A percentile compares a stretch with the other conserved stretches of the same genome.
phyloP scores from a whole-genome alignment of 2,329 filamentous ascomycete species.

The Juglanconis juglandina region DNA sequence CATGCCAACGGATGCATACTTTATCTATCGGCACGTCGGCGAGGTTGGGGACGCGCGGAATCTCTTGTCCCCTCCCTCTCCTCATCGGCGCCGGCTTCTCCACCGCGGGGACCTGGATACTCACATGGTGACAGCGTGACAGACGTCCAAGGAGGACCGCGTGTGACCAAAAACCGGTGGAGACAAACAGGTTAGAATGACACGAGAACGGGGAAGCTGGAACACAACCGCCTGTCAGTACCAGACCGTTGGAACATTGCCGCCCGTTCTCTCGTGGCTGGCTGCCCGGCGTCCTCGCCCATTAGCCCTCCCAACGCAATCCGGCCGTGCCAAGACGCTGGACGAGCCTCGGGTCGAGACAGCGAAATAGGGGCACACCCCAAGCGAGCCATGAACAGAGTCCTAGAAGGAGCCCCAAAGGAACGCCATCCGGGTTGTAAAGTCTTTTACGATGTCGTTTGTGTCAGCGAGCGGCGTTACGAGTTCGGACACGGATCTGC shows the following conservation, averaged over 20 bases:
- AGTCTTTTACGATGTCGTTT: neutral
- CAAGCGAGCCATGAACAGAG: neutral
- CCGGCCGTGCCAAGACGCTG: neutral
- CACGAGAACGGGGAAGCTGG: neutral
- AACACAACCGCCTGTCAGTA: neutral
- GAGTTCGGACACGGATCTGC: neutral
- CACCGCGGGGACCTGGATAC: neutral
- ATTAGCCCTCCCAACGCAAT: neutral
- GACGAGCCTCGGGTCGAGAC: neutral
- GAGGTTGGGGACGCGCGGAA: neutral
- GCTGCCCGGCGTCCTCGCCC: neutral
- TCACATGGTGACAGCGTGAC: neutral
- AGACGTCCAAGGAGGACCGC: neutral
- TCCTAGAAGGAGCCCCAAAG: neutral
- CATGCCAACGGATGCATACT: neutral
- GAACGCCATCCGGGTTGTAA: neutral
- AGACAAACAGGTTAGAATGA: neutral
- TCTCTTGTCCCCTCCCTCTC: neutral
- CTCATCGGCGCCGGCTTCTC: neutral
- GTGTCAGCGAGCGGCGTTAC: neutral
- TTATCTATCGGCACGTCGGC: neutral
- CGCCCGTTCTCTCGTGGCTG: neutral
- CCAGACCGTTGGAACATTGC: neutral
- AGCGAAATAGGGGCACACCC: neutral
- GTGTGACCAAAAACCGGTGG: constrained; percentile 9